phyloP scores from a whole-genome alignment of 257 asterid species.

The Lycium barbarum region DNA sequence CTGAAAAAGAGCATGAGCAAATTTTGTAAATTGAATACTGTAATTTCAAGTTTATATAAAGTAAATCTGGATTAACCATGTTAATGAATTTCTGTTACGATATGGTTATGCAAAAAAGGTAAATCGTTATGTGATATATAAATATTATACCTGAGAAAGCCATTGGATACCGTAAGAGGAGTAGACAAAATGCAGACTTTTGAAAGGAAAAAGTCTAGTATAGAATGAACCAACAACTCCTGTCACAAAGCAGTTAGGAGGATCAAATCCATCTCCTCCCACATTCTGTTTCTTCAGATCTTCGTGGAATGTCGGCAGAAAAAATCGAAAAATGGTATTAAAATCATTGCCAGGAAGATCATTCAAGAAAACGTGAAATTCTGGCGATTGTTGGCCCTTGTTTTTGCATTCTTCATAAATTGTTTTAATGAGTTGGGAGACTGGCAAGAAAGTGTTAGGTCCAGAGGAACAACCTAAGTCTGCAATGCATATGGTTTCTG shows the following conservation, averaged over 20 bases:
- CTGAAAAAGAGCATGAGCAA: no score
- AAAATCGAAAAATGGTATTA: conserved; percentile 54
- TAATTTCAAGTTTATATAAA: no score
- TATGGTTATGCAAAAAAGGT: no score
- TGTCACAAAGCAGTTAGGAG: conserved; percentile 38
- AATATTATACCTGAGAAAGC: conserved; percentile 54
- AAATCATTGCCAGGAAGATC: conserved; percentile 61
- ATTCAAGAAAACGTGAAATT: conserved; percentile 56
- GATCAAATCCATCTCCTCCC: conserved; percentile 34
- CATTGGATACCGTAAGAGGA: conserved; percentile 70
- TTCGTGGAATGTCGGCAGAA: conserved; percentile 40
- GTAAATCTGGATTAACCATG: no score
- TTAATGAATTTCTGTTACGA: no score
- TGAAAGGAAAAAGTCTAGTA: conserved; percentile 54
- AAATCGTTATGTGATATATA: no score
- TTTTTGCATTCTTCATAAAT: conserved; percentile 1
- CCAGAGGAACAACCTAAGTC: no score
- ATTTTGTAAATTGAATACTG: no score
- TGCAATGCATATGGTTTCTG: conserved; percentile 43
- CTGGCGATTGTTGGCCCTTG: conserved; percentile 39
- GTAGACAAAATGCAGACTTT: conserved; percentile 58
- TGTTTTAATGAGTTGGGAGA: conserved; percentile 33
- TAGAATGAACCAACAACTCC: conserved; percentile 69
- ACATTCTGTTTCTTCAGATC: conserved; percentile 31
- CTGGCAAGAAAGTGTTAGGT: conserved; percentile 53